These are phyloP conservation scores for Camellia oleifera DNA, from an alignment of 179 eudicot genomes.

Conservation along the genomic window DNA sequence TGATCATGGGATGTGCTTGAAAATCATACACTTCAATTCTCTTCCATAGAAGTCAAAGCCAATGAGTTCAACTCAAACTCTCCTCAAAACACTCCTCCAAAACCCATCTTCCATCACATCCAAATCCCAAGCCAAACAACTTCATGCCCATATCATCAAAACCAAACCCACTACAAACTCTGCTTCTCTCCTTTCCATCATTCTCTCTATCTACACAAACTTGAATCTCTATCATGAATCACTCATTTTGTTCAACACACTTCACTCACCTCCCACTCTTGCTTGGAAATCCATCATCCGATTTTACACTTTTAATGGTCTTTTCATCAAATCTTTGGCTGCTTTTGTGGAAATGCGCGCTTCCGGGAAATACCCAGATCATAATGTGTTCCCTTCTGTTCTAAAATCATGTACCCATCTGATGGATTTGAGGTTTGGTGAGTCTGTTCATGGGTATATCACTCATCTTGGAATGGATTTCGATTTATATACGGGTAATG, in stretches of 20 bases:
- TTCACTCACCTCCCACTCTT: conserved; percentile 33
- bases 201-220: conserved; percentile 52
- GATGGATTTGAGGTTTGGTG: conserved; percentile 57
- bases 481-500: conserved; percentile 74
- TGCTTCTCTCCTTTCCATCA: conserved; percentile 17
- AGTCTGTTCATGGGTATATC: conserved; percentile 59
- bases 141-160: conserved; percentile 75
- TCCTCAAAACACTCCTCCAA: conserved; percentile 36
- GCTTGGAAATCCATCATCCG: conserved; percentile 69
- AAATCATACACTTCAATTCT: not conserved
- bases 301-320: conserved; percentile 48
- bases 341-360: conserved; percentile 52
- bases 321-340: conserved; percentile 37
- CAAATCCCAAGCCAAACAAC: conserved; percentile 59
- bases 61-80: conserved; percentile 18
- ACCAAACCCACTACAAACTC: conserved; percentile 16
- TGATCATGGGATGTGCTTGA: conserved; percentile 81
- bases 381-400: conserved; percentile 69
- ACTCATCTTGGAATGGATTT: conserved; percentile 52
- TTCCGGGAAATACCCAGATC: conserved; percentile 64
- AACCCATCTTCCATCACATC: conserved; percentile 43
- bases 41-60: not conserved
- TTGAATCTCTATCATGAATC: conserved; percentile 51
- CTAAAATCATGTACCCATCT: conserved; percentile 64
- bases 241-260: conserved; percentile 36